These are phyloP conservation scores for Gastrolobium bilobum DNA, from an alignment of 306 rosid species.

Conservation along the genomic window DNA sequence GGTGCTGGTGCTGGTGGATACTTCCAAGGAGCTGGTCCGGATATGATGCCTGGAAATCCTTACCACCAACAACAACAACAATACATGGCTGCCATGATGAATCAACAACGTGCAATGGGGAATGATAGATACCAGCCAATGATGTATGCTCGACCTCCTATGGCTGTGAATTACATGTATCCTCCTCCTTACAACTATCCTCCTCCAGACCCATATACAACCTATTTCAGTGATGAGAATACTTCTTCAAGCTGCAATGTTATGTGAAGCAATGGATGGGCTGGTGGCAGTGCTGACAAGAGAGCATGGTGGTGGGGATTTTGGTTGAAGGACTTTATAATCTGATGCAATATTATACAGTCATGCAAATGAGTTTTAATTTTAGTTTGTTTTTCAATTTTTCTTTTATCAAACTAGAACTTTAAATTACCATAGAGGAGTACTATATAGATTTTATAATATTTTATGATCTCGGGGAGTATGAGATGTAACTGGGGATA, in stretches of 20 bases:
- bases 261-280: constrained; percentile 61
- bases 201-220: constrained; percentile 47
- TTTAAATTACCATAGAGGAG: constrained; percentile 51
- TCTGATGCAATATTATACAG: constrained; percentile 50
- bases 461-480: constrained; percentile 47
- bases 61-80: constrained; percentile 68
- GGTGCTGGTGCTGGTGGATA: constrained; percentile 47
- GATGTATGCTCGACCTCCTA: constrained; percentile 70
- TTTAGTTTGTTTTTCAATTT: constrained; percentile 43
- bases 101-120: constrained; percentile 71
- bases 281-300: neutral
- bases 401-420: constrained; percentile 43
- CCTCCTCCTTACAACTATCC: constrained; percentile 58
- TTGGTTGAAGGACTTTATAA: neutral
- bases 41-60: constrained; percentile 63
- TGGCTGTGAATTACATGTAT: constrained; percentile 58
- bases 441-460: constrained; percentile 54
- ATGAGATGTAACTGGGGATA: constrained; percentile 53
- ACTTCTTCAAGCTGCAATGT: constrained; percentile 76
- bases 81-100: constrained; percentile 73
- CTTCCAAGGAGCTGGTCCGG: constrained; percentile 60
- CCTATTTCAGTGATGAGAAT: constrained; percentile 79
- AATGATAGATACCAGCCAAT: constrained; percentile 81
- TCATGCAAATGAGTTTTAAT: constrained; percentile 53
- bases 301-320: neutral